phyloP scores from a whole-genome alignment of 306 rosid genomes.

The Mimosa bimucronata region DNA sequence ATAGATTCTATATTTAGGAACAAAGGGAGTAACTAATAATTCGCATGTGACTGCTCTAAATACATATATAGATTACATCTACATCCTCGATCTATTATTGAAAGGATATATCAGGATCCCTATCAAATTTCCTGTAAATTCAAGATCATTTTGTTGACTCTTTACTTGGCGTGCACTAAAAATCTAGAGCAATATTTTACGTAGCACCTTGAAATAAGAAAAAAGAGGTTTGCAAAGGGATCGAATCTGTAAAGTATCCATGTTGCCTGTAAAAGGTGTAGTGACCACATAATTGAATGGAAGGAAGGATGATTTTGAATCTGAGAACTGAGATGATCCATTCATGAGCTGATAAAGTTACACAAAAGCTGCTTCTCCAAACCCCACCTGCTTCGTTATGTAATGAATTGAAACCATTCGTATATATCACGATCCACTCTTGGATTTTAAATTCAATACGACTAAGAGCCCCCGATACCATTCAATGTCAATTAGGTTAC shows the following conservation, averaged over 20 bases:
- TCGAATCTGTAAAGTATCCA: not conserved
- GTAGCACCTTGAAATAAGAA: too few relatives aligned
- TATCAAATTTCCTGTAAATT: not conserved
- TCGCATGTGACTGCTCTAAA: not conserved
- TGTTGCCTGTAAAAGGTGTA: not conserved
- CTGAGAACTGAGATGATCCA: not conserved
- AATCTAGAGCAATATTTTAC: not conserved
- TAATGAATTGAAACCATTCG: not conserved
- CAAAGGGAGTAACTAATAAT: not conserved
- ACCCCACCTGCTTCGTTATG: not conserved
- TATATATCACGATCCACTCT: too few relatives aligned
- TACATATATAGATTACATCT: too few relatives aligned
- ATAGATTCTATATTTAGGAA: not conserved
- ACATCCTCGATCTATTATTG: not conserved
- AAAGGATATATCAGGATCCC: not conserved
- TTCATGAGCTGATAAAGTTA: not conserved
- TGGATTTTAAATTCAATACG: too few relatives aligned
- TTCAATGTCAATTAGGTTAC: too few relatives aligned
- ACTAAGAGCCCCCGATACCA: too few relatives aligned
- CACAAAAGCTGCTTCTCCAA: not conserved
- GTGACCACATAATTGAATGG: not conserved
- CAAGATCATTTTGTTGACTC: not conserved
- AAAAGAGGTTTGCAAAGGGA: not conserved
- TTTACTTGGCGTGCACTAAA: too few relatives aligned
- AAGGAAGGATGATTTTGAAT: not conserved